A percentile compares a stretch with the other conserved stretches of the same genome.
phyloP scores from a whole-genome alignment of 2,329 filamentous ascomycete species.

The Pseudogymnoascus sp. region DNA sequence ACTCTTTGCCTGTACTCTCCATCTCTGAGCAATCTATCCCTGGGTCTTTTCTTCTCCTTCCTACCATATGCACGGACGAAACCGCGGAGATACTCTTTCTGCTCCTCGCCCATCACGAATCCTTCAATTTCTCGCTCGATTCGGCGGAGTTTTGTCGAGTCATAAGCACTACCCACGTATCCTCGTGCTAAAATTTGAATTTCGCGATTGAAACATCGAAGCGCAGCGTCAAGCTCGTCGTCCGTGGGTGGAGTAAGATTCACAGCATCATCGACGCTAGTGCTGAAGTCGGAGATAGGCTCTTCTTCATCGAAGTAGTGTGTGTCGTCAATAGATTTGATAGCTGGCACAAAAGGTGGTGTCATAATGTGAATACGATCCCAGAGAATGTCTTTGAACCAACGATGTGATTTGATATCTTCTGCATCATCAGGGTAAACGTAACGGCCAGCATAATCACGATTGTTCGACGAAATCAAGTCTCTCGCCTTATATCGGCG shows the following conservation, averaged over 20 bases:
- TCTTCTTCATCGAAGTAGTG: constrained; percentile 86
- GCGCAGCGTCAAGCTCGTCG: constrained; percentile 23
- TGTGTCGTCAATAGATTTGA: constrained; percentile 61
- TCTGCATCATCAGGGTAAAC: constrained; percentile 79
- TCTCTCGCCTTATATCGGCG: constrained; percentile 65
- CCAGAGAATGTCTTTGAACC: constrained; percentile 77
- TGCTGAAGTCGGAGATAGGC: constrained; percentile 55
- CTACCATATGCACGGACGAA: constrained; percentile 27
- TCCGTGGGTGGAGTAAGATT: constrained; percentile 3
- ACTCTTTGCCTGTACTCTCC: constrained; percentile 53
- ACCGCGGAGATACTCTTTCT: constrained; percentile 27
- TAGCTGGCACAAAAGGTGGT: constrained; percentile 73
- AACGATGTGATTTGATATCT: constrained; percentile 82
- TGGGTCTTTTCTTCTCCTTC: constrained; percentile 66
- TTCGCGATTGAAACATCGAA: constrained; percentile 27
- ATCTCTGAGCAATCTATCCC: constrained; percentile 81
- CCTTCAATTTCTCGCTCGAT: constrained; percentile 28
- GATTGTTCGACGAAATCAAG: constrained; percentile 13
- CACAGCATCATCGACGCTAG: constrained; percentile 27
- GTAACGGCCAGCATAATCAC: constrained; percentile 44
- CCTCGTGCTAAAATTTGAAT: constrained; percentile 26
- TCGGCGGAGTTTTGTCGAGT: constrained; percentile 23
- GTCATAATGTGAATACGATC: constrained; percentile 57
- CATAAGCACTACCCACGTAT: constrained; percentile 26
- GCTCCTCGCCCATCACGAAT: constrained; percentile 24